Evolutionary conservation across 805 yeast species (phyloP), one percentile per base, ranked within the genome.

Genomic region (Tetrapisispora nanseiensis): DNA sequence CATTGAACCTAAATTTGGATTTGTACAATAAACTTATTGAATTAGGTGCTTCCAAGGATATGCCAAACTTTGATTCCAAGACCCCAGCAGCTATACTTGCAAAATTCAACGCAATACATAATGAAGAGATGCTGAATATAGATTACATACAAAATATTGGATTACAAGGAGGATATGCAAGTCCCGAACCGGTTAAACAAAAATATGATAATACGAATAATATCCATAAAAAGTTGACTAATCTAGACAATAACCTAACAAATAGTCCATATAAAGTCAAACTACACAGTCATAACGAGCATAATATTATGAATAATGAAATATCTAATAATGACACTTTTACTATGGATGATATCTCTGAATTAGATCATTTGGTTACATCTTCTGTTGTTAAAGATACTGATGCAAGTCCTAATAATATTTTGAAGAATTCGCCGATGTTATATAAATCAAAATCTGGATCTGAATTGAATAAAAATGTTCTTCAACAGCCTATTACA

Each of bases 1-100:
- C 67, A 6, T 43, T 59, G 21, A 63, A 63, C 37, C 41, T 56
- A 23, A 63, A 62, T 41, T 45, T 62, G 36, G 57, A 55, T 19
- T 44, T 62, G 9, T 62, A 60, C 44, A 56, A 58, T 37, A 59
- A 54, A 39, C 42, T 63, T 7, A 51, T 55, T 35, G 51, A 57
- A 18, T 38, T 62, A 32, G 67, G 67, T 7, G 57, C 64, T 12
- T 51, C 59, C 2, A 51, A 56, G 44, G 57, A 53, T 40, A 48
- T 59, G 23, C 37, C 51, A 6, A 62, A 63, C 42, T 42, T 47
- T 19, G 56, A 56, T 34, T 47, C 50, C 39, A 63, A 63, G 42
- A 55, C 63, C 1, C 60, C 63, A 6, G 48, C 59, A 7, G 45
- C 52, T 1, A 56, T 62, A 15, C 46, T 63, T 32, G 49, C 57